Percentiles rank a stretch among this genome's conserved stretches.
Conservation (phyloP, 1,139 yeast species). For the Blastobotrys petasosporus region DNA sequence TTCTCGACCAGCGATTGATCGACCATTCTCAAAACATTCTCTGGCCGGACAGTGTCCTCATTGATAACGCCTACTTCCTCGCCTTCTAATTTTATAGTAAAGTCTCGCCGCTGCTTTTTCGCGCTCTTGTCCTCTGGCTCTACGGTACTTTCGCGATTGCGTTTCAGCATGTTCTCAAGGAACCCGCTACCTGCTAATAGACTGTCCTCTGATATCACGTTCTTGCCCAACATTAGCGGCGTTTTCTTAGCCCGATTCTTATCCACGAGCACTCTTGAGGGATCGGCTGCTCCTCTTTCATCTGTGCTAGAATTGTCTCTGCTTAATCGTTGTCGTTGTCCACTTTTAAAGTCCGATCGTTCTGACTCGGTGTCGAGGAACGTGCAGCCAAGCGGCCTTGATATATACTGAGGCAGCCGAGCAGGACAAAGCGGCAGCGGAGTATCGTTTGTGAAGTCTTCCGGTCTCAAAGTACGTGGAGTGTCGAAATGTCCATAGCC, state of each 20-base stretch:
- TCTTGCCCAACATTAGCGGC: slow-evolving; percentile 22
- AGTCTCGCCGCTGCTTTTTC: slow-evolving; percentile 23
- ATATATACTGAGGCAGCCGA: slow-evolving; percentile 21
- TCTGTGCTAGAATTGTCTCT: slow-evolving; percentile 14
- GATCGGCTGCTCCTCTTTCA: slow-evolving; percentile 15
- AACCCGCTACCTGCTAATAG: slow-evolving; percentile 14
- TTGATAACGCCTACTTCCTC: slow-evolving; percentile 27
- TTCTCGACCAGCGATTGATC: slow-evolving; percentile 35
- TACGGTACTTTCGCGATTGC: slow-evolving; percentile 20
- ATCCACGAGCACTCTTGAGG: slow-evolving; percentile 15
- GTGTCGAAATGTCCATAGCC: slow-evolving; percentile 24
- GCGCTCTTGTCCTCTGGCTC: slow-evolving; percentile 21
- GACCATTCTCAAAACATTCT: slow-evolving; percentile 37
- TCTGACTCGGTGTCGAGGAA: slow-evolving; percentile 29
- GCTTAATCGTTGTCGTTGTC: slow-evolving; percentile 17
- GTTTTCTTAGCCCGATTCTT: slow-evolving; percentile 8
- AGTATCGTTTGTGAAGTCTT: slow-evolving; percentile 25
- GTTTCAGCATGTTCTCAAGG: slow-evolving; percentile 15
- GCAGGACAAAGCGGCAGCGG: slow-evolving; percentile 26
- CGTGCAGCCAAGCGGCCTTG: slow-evolving; percentile 26
- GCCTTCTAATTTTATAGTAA: slow-evolving; percentile 23
- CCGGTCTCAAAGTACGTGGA: slow-evolving; percentile 22
- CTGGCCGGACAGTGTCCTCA: slow-evolving; percentile 32
- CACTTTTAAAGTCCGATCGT: slow-evolving; percentile 21
- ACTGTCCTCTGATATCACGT: slow-evolving; percentile 14